Percentiles rank a stretch among this genome's conserved stretches.
Conservation (phyloP, 73 alveolate species). For the Tetrahymena thermophila region DNA sequence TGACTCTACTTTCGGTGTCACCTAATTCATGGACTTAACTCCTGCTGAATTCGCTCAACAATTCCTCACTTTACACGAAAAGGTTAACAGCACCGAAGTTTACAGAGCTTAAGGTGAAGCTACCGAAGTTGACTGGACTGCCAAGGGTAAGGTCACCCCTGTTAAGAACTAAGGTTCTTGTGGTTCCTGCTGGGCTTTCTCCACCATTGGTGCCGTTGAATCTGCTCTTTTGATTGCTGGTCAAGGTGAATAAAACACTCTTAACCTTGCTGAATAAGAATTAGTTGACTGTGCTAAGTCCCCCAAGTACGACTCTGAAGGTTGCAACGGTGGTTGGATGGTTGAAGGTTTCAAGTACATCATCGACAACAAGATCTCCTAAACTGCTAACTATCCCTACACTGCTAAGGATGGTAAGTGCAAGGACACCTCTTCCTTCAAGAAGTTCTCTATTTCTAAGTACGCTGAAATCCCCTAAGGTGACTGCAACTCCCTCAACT, state of each 20-base stretch:
- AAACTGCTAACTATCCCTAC: conserved; percentile 52
- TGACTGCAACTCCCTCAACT: neutral
- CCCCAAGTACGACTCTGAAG: conserved; percentile 16
- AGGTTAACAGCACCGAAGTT: neutral
- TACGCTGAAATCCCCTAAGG: neutral
- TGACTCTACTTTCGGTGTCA: conserved; percentile 34
- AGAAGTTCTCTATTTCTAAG: neutral
- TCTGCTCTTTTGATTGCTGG: conserved; percentile 11
- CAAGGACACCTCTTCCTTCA: neutral
- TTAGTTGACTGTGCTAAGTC: conserved; percentile 23
- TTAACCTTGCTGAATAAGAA: conserved; percentile 16
- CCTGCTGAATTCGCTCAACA: conserved; percentile 41
- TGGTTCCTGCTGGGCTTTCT: conserved; percentile 54
- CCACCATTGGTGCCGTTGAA: conserved; percentile 59
- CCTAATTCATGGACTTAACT: conserved; percentile 46
- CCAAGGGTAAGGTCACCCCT: conserved; percentile 21
- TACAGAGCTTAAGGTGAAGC: neutral
- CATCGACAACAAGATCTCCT: conserved; percentile 25
- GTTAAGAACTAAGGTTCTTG: conserved; percentile 49
- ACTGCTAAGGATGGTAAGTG: conserved; percentile 32
- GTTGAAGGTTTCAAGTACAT: conserved; percentile 46
- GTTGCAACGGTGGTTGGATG: conserved; percentile 69
- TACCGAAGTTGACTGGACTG: neutral
- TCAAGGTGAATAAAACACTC: neutral
- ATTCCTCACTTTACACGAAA: conserved; percentile 14